Conservation (phyloP, 257 asterid species). For the Solanum etuberosum region DNA sequence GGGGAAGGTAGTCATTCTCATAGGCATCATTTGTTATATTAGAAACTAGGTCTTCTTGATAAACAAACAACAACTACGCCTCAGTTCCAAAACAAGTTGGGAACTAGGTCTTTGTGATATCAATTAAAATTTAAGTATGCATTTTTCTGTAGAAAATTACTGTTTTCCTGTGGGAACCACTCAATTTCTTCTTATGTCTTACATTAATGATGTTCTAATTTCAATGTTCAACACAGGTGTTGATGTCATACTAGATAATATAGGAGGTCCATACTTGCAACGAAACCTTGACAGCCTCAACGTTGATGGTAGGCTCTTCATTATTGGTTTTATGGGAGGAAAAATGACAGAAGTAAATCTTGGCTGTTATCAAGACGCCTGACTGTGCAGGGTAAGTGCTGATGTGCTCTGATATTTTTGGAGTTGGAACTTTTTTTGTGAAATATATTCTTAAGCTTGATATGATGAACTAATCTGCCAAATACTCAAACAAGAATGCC, state of each 20-base stretch:
- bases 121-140: background rate
- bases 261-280: conserved; percentile 70
- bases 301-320: conserved; percentile 79
- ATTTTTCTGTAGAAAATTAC: background rate
- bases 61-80: background rate
- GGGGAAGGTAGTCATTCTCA: conserved; percentile 49
- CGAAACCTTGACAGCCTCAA: conserved; percentile 65
- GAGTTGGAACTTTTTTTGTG: background rate
- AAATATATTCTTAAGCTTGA: background rate
- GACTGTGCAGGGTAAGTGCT: conserved; percentile 65
- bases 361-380: conserved; percentile 47
- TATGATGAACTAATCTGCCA: background rate
- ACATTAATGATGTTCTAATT: background rate
- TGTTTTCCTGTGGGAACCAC: too few species aligned
- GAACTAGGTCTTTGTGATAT: background rate
- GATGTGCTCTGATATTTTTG: background rate
- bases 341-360: conserved; percentile 54
- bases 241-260: conserved; percentile 75
- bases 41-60: background rate
- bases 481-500: background rate
- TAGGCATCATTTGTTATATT: background rate
- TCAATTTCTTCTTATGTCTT: background rate
- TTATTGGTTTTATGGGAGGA: conserved; percentile 92
- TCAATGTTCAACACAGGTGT: conserved; percentile 45
- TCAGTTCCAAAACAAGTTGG: background rate